Percentiles rank a stretch among this genome's conserved stretches.
These are phyloP conservation scores for Puccinia brachypodii DNA, from an alignment of 1,284 basidiomycete species.

Conservation along the genomic window DNA sequence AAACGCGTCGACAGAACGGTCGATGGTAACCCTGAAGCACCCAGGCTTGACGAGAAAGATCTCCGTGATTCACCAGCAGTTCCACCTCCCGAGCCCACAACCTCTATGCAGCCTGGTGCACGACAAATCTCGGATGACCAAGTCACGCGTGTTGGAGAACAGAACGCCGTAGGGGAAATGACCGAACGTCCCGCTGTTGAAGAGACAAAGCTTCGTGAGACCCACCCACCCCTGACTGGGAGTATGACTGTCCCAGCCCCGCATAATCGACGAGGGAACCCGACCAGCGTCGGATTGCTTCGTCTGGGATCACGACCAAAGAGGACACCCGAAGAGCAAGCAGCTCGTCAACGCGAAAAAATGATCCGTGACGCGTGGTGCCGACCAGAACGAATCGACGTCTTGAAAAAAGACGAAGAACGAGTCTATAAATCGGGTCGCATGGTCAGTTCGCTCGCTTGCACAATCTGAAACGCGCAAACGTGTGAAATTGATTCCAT, in stretches of 20 bases:
- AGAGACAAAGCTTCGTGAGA: background rate
- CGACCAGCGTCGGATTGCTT: background rate
- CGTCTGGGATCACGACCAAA: background rate
- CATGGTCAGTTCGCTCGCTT: background rate
- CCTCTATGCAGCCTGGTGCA: background rate
- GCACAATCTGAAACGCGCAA: background rate
- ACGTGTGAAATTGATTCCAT: background rate
- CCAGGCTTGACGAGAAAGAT: background rate
- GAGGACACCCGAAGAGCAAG: slow-evolving; percentile 34
- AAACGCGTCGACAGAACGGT: slow-evolving; percentile 29
- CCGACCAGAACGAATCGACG: slow-evolving; percentile 23
- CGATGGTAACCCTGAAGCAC: background rate
- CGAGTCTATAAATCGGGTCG: slow-evolving; percentile 30
- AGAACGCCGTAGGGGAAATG: background rate
- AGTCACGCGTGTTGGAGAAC: background rate
- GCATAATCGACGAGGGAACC: background rate
- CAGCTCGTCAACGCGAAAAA: slow-evolving; percentile 26
- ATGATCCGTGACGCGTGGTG: slow-evolving; percentile 44
- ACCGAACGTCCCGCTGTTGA: background rate
- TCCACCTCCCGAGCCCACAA: background rate
- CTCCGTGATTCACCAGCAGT: background rate
- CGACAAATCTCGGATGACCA: slow-evolving; percentile 11
- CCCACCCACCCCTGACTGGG: background rate
- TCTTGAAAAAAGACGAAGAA: slow-evolving; percentile 35
- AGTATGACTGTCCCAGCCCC: background rate